Evolutionary conservation across 805 yeast species (phyloP).

Genomic region (Metschnikowia rubicola): DNA sequence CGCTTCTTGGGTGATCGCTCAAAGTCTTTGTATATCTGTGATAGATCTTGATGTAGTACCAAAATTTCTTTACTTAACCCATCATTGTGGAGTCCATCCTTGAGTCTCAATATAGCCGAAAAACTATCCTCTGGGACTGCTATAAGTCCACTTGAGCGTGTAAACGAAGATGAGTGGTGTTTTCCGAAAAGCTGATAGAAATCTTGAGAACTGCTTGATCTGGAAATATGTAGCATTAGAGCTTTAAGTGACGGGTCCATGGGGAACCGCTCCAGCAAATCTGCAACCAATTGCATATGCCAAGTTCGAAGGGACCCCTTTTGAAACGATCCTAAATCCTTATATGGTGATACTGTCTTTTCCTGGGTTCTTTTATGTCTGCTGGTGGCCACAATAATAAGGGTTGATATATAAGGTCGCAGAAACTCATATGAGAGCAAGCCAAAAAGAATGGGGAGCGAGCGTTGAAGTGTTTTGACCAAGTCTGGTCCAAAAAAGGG

Average conservation of each 20-base stretch:
- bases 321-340: not conserved
- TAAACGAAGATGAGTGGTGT: not conserved
- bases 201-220: not conserved
- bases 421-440: slow-evolving; percentile 17
- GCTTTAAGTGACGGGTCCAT: slow-evolving; percentile 12
- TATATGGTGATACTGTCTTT: not conserved
- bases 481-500: slow-evolving; percentile 13
- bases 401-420: slow-evolving; percentile 14
- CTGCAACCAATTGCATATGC: slow-evolving; percentile 13
- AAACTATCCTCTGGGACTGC: slow-evolving; percentile 1
- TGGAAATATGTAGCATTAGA: slow-evolving; percentile 6
- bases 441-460: slow-evolving; percentile 15
- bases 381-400: slow-evolving; percentile 11
- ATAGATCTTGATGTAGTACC: not conserved
- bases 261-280: slow-evolving; percentile 12
- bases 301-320: slow-evolving; percentile 9
- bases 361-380: not conserved
- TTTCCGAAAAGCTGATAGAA: not conserved
- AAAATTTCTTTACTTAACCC: not conserved
- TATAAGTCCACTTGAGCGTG: not conserved
- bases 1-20: slow-evolving; percentile 3
- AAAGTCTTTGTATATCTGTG: not conserved
- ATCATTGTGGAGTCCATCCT: not conserved
- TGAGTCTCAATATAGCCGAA: not conserved
- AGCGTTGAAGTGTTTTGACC: slow-evolving; percentile 2